phyloP scores from a whole-genome alignment of 768 basidiomycete species.

The Leccinum sublutescens region DNA sequence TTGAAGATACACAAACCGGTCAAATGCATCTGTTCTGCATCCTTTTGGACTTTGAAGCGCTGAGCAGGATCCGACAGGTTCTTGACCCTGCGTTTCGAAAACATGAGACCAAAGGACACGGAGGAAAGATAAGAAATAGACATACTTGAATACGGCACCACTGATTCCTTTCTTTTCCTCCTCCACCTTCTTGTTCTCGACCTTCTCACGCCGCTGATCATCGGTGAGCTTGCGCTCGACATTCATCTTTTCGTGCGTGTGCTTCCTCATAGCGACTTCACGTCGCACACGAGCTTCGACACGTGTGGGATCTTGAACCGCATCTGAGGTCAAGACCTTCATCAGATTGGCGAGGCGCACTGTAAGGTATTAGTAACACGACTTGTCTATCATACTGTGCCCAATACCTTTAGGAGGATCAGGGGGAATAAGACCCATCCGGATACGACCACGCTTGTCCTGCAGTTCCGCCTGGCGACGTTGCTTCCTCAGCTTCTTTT shows the following conservation, averaged over 20 bases:
- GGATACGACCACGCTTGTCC: conserved; percentile 91
- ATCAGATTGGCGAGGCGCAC: conserved; percentile 95
- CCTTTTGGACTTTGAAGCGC: conserved; percentile 94
- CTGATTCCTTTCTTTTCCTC: conserved; percentile 83
- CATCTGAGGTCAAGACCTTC: conserved; percentile 96
- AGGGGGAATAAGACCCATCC: conserved; percentile 94
- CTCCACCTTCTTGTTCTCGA: conserved; percentile 79
- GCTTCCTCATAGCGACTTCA: conserved; percentile 88
- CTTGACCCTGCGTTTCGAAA: conserved; percentile 57
- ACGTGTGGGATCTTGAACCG: conserved; percentile 95
- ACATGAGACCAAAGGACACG: not conserved
- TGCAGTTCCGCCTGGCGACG: conserved; percentile 84
- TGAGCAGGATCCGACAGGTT: conserved; percentile 89
- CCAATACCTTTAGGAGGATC: conserved; percentile 87
- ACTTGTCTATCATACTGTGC: no score
- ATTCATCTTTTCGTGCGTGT: conserved; percentile 93
- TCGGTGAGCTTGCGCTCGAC: conserved; percentile 87
- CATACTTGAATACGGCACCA: conserved; percentile 90
- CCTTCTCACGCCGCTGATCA: conserved; percentile 85
- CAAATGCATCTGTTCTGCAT: conserved; percentile 87
- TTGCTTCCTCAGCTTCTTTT: conserved; percentile 96
- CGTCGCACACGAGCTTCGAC: conserved; percentile 93
- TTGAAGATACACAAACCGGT: conserved; percentile 91
- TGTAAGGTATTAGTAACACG: conserved; percentile 27
- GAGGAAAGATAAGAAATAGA: conserved; percentile 16